Evolutionary conservation across 495 filamentous ascomycete genomes (phyloP), one percentile per base, ranked within the genome.

Genomic region (Terfezia boudieri): DNA sequence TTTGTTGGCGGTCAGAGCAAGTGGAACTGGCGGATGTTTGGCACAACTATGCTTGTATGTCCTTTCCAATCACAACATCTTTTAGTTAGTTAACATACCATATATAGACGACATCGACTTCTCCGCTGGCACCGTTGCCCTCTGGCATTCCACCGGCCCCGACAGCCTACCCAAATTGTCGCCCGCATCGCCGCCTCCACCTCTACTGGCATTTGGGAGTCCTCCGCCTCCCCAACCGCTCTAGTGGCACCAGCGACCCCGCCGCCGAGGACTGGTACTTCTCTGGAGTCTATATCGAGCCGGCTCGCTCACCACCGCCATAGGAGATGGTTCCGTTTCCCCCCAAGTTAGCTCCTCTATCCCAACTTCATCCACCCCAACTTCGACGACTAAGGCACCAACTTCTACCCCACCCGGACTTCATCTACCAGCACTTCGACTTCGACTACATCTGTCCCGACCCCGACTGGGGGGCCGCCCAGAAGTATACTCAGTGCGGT

Each of bases 131-230:
- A 74, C 71, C 3, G 79, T 85, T n/a, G 75, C 71, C 6, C 73
- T 85, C 64, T 84, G 79, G 76, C 76, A 82, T 57, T 80, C 74
- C 2, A 78, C 75, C 51, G 79, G 49, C 68, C 71, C 17, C 70
- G 74, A 55, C 64, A 73, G 3, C 67, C 85, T 20, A 74, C 67
- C 55, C 72, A 74, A 58, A 74, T 73, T 1, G 77, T 78, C 2
- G 67, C 72, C 2, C 74, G 77, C 0, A 74, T 81, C 20, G 68
- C 66, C 49, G 74, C 73, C 0, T 74, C 71, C 23, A 73, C 79
- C 6, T 78, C 73, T 10, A 82, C 76, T 86, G 80, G 81, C 81
- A 86, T 66, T 65, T 86, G 9, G 82, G 82, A 49, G 72, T 83
- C 52, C 69, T 85, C 38, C 73, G 82, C 57, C 71, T 84, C 49